phyloP scores from a whole-genome alignment of 352 stramenopile genomes.

The Pythium myriotylum region DNA sequence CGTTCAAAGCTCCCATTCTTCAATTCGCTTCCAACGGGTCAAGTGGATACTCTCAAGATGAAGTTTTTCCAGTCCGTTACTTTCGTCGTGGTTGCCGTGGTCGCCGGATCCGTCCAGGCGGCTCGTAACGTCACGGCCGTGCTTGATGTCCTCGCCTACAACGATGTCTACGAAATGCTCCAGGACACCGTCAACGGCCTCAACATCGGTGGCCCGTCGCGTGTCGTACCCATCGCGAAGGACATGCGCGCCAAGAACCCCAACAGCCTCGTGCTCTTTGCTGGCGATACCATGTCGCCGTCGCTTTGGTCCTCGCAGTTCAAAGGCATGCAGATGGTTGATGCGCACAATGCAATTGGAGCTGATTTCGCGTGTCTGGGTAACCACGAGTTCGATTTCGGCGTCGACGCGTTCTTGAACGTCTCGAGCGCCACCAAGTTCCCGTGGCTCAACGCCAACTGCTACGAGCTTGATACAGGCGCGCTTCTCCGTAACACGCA shows the following conservation, averaged over 20 bases:
- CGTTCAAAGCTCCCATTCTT: too few species aligned
- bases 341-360: conserved; percentile 67
- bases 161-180: conserved; percentile 74
- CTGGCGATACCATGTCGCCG: conserved; percentile 69
- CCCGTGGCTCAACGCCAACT: too few species aligned
- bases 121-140: conserved; percentile 40
- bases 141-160: conserved; percentile 62
- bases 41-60: too few species aligned
- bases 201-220: conserved; percentile 57
- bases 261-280: conserved; percentile 72
- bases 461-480: too few species aligned
- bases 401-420: conserved; percentile 71
- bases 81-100: neutral
- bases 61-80: neutral
- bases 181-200: conserved; percentile 53
- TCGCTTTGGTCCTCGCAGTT: conserved; percentile 79
- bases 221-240: conserved; percentile 47
- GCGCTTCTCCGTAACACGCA: conserved; percentile 53
- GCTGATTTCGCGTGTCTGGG: conserved; percentile 66
- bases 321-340: conserved; percentile 73
- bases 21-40: too few species aligned
- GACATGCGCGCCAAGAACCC: too few species aligned
- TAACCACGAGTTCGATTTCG: conserved; percentile 82
- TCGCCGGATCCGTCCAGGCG: neutral
- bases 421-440: too few species aligned